These are phyloP conservation scores for Pyricularia grisea DNA, from an alignment of 2,329 filamentous ascomycete genomes.

Conservation along the genomic window DNA sequence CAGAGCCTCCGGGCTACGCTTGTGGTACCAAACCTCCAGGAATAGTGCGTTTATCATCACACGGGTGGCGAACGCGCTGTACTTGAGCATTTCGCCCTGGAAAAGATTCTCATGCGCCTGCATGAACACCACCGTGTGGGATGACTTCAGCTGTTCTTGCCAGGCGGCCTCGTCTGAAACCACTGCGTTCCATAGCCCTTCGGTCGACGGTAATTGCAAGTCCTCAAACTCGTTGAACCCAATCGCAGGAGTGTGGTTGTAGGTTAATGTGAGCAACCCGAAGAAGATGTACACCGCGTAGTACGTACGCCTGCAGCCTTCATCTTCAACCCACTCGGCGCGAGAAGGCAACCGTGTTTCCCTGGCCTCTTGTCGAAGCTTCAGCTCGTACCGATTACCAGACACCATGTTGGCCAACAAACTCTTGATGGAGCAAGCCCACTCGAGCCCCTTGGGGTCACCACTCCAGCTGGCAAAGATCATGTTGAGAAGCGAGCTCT, in stretches of 20 bases:
- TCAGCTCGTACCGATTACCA: slow-evolving; percentile 91
- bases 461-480: slow-evolving; percentile 99
- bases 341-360: slow-evolving; percentile 67
- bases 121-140: slow-evolving; percentile 75
- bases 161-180: slow-evolving; percentile 71
- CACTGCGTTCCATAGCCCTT: slow-evolving; percentile 87
- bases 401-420: slow-evolving; percentile 97
- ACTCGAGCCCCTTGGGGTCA: slow-evolving; percentile 92
- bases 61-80: slow-evolving; percentile 93
- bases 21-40: slow-evolving; percentile 97
- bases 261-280: slow-evolving; percentile 85
- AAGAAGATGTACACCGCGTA: slow-evolving; percentile 99
- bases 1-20: slow-evolving; percentile 92
- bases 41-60: slow-evolving; percentile 99
- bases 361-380: slow-evolving; percentile 83
- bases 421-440: slow-evolving; percentile 98
- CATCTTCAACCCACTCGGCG: slow-evolving; percentile 91
- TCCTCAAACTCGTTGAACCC: slow-evolving; percentile 98
- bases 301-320: slow-evolving; percentile 92
- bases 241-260: slow-evolving; percentile 96
- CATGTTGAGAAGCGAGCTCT: slow-evolving; percentile 95
- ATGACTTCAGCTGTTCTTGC: slow-evolving; percentile 66
- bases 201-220: slow-evolving; percentile 82
- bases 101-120: slow-evolving; percentile 93
- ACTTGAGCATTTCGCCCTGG: slow-evolving; percentile 81